phyloP scores from a whole-genome alignment of 495 filamentous ascomycete species.

The Lasiosphaeria miniovina region DNA sequence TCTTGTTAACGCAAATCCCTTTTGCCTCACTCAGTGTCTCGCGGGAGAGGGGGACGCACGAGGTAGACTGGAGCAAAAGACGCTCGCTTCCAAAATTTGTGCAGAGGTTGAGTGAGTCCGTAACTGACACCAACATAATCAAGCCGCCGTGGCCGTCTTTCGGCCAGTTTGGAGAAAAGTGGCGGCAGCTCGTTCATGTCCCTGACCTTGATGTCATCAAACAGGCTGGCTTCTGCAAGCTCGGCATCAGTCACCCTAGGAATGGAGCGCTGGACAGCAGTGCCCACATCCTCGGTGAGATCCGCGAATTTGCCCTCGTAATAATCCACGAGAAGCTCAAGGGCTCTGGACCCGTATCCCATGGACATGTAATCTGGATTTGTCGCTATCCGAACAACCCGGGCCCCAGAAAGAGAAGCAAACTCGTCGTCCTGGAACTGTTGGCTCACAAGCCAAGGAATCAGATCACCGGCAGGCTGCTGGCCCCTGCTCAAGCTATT shows the following conservation, averaged over 20 bases:
- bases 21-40: background rate
- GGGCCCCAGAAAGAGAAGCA: constrained; percentile 85
- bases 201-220: constrained; percentile 83
- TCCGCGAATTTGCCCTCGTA: constrained; percentile 91
- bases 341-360: constrained; percentile 89
- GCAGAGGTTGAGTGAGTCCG: constrained; percentile 81
- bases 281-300: constrained; percentile 60
- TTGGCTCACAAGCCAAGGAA: constrained; percentile 96
- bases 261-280: constrained; percentile 56
- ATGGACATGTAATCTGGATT: constrained; percentile 88
- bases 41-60: constrained; percentile 17
- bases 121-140: constrained; percentile 97
- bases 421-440: constrained; percentile 99
- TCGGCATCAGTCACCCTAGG: constrained; percentile 82
- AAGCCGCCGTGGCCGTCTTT: constrained; percentile 73
- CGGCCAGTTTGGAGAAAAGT: constrained; percentile 82
- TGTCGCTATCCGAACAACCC: constrained; percentile 92
- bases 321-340: constrained; percentile 84
- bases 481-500: constrained; percentile 86
- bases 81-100: constrained; percentile 93
- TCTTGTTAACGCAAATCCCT: constrained; percentile 1
- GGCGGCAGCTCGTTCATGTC: constrained; percentile 91
- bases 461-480: constrained; percentile 88
- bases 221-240: constrained; percentile 70
- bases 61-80: constrained; percentile 90